Conservation (phyloP, 192 early-diverging fungal species). For the Coemansia sp. region DNA sequence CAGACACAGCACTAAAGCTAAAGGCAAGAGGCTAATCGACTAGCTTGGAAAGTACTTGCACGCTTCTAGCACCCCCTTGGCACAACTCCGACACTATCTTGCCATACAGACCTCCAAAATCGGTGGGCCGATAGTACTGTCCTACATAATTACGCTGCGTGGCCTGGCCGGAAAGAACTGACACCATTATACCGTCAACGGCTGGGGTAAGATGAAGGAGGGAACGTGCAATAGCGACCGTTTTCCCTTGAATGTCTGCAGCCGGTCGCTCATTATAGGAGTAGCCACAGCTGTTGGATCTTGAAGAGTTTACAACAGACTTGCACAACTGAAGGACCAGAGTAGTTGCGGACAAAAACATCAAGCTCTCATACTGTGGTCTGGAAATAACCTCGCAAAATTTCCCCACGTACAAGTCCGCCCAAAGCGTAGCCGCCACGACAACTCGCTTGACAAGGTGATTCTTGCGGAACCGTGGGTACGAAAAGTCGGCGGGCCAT, state of each 20-base stretch:
- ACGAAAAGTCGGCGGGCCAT: constrained; percentile 1
- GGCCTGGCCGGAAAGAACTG: background rate
- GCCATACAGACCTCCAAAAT: background rate
- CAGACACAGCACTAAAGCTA: background rate
- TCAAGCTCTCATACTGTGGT: constrained; percentile 6
- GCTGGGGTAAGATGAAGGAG: background rate
- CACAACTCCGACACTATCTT: background rate
- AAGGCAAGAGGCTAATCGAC: background rate
- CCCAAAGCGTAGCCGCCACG: background rate
- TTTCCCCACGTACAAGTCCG: background rate
- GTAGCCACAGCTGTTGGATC: background rate
- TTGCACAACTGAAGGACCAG: background rate
- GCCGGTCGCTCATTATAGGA: background rate
- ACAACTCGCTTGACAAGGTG: background rate
- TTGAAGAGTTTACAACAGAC: background rate
- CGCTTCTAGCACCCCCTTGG: background rate
- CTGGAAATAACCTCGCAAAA: background rate
- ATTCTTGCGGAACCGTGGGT: background rate
- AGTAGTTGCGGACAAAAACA: background rate
- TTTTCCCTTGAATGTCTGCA: background rate
- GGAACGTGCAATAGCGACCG: background rate
- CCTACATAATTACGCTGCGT: no score
- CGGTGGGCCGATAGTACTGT: no score
- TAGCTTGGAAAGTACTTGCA: background rate
- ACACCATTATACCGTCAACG: background rate